Conservation (phyloP, 2,329 filamentous ascomycete species). For the Zymoseptoria brevis region DNA sequence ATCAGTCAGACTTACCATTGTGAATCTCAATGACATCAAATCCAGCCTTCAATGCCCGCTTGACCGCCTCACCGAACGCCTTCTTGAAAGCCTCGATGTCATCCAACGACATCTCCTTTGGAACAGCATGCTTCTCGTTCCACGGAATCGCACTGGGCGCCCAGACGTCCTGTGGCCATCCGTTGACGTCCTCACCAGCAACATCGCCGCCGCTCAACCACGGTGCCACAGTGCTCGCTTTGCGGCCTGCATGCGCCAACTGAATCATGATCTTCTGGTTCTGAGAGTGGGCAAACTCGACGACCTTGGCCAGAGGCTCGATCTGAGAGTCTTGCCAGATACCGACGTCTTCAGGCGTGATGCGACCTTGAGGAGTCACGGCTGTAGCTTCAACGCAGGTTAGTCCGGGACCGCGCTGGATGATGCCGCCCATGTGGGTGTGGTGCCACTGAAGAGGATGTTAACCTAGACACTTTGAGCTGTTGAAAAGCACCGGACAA, state of each 20-base stretch:
- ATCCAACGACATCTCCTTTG: conserved; percentile 58
- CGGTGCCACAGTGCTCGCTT: conserved; percentile 51
- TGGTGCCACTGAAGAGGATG: conserved; percentile 56
- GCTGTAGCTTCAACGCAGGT: conserved; percentile 71
- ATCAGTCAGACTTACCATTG: conserved; percentile 49
- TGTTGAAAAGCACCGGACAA: not conserved
- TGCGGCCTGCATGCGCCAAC: conserved; percentile 68
- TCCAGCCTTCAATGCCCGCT: conserved; percentile 49
- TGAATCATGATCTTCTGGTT: conserved; percentile 71
- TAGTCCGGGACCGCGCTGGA: conserved; percentile 65
- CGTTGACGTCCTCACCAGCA: conserved; percentile 45
- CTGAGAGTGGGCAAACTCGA: conserved; percentile 74
- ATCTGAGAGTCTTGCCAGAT: conserved; percentile 82
- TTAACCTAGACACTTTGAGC: not conserved
- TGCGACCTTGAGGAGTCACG: conserved; percentile 68
- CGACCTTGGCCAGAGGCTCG: conserved; percentile 57
- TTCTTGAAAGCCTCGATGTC: conserved; percentile 61
- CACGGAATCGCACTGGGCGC: conserved; percentile 56
- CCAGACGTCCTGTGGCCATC: conserved; percentile 46
- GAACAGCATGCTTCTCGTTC: conserved; percentile 51
- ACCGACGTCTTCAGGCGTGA: conserved; percentile 70
- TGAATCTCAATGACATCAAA: conserved; percentile 77
- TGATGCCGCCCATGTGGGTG: conserved; percentile 63
- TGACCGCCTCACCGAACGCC: conserved; percentile 55
- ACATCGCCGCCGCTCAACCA: conserved; percentile 54